phyloP scores from a whole-genome alignment of 108 stramenopile genomes.

The Bacterosira constricta region DNA sequence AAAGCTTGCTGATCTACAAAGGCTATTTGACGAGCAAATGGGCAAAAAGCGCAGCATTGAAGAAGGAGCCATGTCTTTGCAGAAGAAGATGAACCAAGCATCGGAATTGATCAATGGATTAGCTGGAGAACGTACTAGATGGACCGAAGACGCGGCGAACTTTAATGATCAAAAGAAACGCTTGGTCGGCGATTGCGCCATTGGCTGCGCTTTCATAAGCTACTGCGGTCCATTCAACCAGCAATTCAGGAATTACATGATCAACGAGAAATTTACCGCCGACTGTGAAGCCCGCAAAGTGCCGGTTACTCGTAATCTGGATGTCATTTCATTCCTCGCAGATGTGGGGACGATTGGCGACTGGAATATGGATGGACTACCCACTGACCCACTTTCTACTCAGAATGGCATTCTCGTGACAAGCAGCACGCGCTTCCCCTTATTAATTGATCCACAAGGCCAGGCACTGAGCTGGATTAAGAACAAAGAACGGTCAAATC shows the following conservation, averaged over 20 bases:
- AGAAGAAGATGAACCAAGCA: constrained; percentile 91
- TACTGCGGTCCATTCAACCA: constrained; percentile 95
- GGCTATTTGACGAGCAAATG: constrained; percentile 85
- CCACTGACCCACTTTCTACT: constrained; percentile 87
- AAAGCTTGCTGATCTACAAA: constrained; percentile 73
- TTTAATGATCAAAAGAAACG: constrained; percentile 85
- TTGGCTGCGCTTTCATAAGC: constrained; percentile 86
- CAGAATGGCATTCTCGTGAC: constrained; percentile 95
- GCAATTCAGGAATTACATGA: constrained; percentile 80
- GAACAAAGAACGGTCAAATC: constrained; percentile 72
- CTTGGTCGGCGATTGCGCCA: constrained; percentile 90
- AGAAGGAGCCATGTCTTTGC: constrained; percentile 75
- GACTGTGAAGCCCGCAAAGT: constrained; percentile 81
- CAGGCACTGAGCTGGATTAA: constrained; percentile 91
- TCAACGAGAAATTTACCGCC: constrained; percentile 80
- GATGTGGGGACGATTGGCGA: constrained; percentile 89
- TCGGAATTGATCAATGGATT: constrained; percentile 84
- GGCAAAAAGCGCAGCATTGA: constrained; percentile 75
- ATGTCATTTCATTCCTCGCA: constrained; percentile 84
- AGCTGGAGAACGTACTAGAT: constrained; percentile 82
- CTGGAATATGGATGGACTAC: constrained; percentile 90
- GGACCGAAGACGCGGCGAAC: constrained; percentile 89
- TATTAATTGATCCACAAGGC: constrained; percentile 91
- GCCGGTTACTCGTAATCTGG: constrained; percentile 81
- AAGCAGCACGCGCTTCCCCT: constrained; percentile 82